These are phyloP conservation scores for Golubevia pallescens DNA, from an alignment of 1,284 basidiomycete genomes.

Conservation along the genomic window DNA sequence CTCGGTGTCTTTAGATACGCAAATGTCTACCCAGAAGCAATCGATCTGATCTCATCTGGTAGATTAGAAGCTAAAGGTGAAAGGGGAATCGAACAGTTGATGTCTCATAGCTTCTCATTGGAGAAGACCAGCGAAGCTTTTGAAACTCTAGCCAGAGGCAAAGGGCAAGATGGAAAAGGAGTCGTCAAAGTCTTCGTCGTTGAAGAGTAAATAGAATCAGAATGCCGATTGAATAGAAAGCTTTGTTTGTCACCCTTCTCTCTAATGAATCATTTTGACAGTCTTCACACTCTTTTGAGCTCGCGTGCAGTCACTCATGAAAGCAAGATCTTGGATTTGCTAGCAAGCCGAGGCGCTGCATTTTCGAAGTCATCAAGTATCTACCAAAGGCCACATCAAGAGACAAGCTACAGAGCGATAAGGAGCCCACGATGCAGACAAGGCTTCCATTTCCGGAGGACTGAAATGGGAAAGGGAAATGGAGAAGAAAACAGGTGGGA, in stretches of 20 bases:
- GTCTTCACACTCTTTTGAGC: no score
- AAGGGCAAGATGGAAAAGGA: slow-evolving; percentile 23
- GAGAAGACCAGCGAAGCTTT: slow-evolving; percentile 33
- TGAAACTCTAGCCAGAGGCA: slow-evolving; percentile 32
- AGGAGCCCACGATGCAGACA: slow-evolving; percentile 45
- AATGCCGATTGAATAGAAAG: slow-evolving; percentile 76
- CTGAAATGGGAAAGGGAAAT: slow-evolving; percentile 12
- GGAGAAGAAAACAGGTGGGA: no score
- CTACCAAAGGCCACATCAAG: slow-evolving; percentile 52
- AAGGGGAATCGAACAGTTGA: slow-evolving; percentile 38
- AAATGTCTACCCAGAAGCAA: slow-evolving; percentile 38
- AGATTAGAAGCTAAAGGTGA: slow-evolving; percentile 28
- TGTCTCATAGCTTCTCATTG: slow-evolving; percentile 36
- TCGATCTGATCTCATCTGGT: slow-evolving; percentile 35
- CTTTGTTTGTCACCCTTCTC: no score
- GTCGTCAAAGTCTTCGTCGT: slow-evolving; percentile 49
- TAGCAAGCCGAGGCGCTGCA: no score
- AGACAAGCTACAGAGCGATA: slow-evolving; percentile 50
- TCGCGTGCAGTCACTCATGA: no score
- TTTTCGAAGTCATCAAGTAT: no score
- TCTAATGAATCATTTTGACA: no score
- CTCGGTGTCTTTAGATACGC: slow-evolving; percentile 52
- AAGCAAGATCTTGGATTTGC: no score
- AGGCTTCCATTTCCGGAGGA: slow-evolving; percentile 49
- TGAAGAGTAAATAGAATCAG: slow-evolving; percentile 17